phyloP scores from a whole-genome alignment of 2,329 filamentous ascomycete genomes.

The Penicillium sumatraense region DNA sequence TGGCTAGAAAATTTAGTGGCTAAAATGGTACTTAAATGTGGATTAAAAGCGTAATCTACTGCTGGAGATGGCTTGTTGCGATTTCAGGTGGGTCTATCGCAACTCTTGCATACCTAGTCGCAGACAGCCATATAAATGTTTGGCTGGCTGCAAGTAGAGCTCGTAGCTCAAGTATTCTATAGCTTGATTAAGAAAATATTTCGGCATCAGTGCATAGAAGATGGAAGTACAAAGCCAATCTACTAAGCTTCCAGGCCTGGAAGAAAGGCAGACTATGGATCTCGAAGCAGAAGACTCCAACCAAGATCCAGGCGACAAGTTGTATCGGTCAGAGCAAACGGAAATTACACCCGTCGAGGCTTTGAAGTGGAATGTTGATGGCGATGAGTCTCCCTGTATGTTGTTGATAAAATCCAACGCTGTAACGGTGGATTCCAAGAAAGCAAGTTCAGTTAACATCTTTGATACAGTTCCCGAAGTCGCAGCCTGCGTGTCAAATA shows the following conservation, averaged over 20 bases:
- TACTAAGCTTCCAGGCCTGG: not conserved
- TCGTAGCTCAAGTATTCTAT: too few species aligned
- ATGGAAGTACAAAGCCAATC: not conserved
- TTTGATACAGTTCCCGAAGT: conserved; percentile 39
- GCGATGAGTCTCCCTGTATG: conserved; percentile 44
- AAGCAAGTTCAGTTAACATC: not conserved
- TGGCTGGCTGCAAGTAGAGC: too few species aligned
- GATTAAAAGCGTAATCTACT: not conserved
- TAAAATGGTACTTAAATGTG: not conserved
- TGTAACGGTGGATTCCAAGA: not conserved
- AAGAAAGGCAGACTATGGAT: conserved; percentile 5
- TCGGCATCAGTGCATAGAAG: not conserved
- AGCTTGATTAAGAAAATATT: not conserved
- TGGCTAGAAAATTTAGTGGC: not conserved
- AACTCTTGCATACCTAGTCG: not conserved
- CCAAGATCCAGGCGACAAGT: conserved; percentile 4
- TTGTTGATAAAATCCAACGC: not conserved
- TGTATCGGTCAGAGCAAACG: conserved; percentile 27
- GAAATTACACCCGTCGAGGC: conserved; percentile 42
- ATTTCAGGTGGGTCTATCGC: not conserved
- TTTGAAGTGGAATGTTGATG: conserved; percentile 44
- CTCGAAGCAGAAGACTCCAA: conserved; percentile 11
- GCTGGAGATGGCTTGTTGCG: not conserved
- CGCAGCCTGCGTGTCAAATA: conserved; percentile 42
- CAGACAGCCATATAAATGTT: not conserved